Evolutionary conservation across 441 rosid species (phyloP).

Genomic region (Erodium moschatum): DNA sequence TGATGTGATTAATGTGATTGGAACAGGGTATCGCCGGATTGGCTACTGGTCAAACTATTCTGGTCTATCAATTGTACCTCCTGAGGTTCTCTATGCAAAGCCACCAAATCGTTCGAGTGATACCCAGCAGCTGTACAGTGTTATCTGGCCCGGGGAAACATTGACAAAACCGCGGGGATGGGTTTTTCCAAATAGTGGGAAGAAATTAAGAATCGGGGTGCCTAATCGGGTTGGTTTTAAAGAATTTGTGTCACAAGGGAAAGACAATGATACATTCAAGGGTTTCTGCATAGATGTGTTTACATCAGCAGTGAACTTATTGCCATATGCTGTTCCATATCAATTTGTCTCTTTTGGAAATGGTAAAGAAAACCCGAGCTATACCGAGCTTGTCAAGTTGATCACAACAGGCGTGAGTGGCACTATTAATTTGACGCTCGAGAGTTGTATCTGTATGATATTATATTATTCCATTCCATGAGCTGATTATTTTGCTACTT

Average conservation of each 20-base stretch:
- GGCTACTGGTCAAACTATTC: constrained; percentile 71
- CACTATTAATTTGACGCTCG: neutral
- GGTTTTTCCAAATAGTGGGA: constrained; percentile 76
- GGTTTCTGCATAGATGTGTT: constrained; percentile 89
- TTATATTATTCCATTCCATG: constrained; percentile 1
- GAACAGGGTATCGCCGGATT: constrained; percentile 49
- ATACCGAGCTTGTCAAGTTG: constrained; percentile 54
- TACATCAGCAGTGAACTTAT: constrained; percentile 56
- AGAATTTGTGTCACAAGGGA: constrained; percentile 52
- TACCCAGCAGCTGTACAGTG: constrained; percentile 34
- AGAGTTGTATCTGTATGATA: neutral
- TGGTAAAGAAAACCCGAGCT: constrained; percentile 52
- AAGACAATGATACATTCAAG: constrained; percentile 33
- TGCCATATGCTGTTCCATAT: constrained; percentile 82
- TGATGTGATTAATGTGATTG: constrained; percentile 67
- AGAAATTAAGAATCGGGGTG: constrained; percentile 60
- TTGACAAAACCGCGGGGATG: constrained; percentile 70
- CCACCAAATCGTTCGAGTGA: constrained; percentile 37
- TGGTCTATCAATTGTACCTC: constrained; percentile 46
- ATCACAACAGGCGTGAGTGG: constrained; percentile 70
- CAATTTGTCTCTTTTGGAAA: constrained; percentile 55
- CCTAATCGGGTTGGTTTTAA: constrained; percentile 50
- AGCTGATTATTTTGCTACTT: neutral
- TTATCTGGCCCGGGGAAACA: constrained; percentile 68
- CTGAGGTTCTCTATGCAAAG: constrained; percentile 45